phyloP scores from a whole-genome alignment of 2,329 filamentous ascomycete species.

The Zymoseptoria brevis region DNA sequence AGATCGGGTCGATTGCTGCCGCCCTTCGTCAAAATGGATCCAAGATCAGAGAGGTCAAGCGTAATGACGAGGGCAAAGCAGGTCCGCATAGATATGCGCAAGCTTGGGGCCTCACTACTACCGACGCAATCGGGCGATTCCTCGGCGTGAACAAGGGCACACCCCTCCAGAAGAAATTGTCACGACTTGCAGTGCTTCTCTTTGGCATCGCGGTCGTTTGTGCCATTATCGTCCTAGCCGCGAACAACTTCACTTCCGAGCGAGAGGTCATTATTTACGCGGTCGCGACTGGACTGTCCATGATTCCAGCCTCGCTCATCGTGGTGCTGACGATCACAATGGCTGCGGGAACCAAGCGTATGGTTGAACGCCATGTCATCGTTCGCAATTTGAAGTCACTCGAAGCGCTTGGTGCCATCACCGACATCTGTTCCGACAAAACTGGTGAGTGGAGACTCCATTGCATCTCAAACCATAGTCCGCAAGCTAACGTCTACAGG shows the following conservation, averaged over 20 bases:
- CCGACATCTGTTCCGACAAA: slow-evolving; percentile 63
- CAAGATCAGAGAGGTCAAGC: slow-evolving; percentile 34
- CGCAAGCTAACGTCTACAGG: slow-evolving; percentile 28
- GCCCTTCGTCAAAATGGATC: slow-evolving; percentile 55
- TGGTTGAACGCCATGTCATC: slow-evolving; percentile 58
- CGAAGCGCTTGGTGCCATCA: slow-evolving; percentile 57
- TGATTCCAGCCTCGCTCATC: slow-evolving; percentile 50
- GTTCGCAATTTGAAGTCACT: slow-evolving; percentile 58
- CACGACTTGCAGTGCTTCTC: slow-evolving; percentile 73
- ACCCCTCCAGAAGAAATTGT: slow-evolving; percentile 75
- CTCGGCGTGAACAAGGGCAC: slow-evolving; percentile 67
- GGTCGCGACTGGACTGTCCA: slow-evolving; percentile 52
- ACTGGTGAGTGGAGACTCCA: slow-evolving; percentile 30
- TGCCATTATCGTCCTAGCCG: slow-evolving; percentile 60
- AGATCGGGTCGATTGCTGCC: slow-evolving; percentile 68
- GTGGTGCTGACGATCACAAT: slow-evolving; percentile 34
- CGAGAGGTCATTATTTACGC: slow-evolving; percentile 59
- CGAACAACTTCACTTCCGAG: slow-evolving; percentile 51
- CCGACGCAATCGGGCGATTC: slow-evolving; percentile 54
- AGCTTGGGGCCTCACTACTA: slow-evolving; percentile 45
- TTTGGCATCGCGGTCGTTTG: slow-evolving; percentile 67
- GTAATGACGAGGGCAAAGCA: slow-evolving; percentile 29
- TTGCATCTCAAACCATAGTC: background rate
- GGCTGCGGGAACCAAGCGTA: slow-evolving; percentile 54
- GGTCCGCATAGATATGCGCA: slow-evolving; percentile 36